Conservation (phyloP, 176 grass and related monocot species). For the Avena eriantha region DNA sequence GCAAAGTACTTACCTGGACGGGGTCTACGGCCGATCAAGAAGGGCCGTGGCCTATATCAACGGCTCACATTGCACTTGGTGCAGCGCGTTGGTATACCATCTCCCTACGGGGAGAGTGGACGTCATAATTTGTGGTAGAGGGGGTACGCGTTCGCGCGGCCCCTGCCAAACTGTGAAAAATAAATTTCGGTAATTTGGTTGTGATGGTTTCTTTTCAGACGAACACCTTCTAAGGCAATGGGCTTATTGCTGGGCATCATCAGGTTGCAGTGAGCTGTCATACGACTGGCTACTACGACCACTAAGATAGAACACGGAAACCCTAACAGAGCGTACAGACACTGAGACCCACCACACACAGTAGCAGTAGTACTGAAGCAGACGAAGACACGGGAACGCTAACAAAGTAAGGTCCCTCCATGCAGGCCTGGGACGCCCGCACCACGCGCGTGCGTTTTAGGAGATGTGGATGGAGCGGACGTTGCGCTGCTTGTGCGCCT, state of each 20-base stretch:
- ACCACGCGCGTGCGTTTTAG: not conserved
- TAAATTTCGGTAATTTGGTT: too few species aligned
- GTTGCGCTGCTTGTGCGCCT: slow-evolving; percentile 3
- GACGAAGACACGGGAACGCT: not conserved
- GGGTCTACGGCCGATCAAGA: not conserved
- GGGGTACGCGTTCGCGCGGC: slow-evolving; percentile 56
- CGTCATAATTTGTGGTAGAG: not conserved
- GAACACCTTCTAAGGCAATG: too few species aligned
- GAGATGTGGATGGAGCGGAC: slow-evolving; percentile 44
- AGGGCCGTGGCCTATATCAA: slow-evolving; percentile 1
- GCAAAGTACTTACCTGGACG: not conserved
- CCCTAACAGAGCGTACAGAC: not conserved
- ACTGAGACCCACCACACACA: too few species aligned
- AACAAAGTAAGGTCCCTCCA: too few species aligned
- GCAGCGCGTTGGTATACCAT: not conserved
- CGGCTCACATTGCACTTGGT: slow-evolving; percentile 10
- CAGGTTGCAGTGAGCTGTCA: too few species aligned
- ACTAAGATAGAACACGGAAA: not conserved
- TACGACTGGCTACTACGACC: not conserved
- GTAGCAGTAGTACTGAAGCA: not conserved
- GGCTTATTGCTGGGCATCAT: too few species aligned
- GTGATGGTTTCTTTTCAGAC: accelerated
- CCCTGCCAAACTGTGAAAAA: slow-evolving; percentile 28
- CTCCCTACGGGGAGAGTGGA: slow-evolving; percentile 7
- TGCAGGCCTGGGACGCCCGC: too few species aligned